These are phyloP conservation scores for Amborella trichopoda DNA, from an alignment of 164 flowering plant genomes.

Conservation along the genomic window DNA sequence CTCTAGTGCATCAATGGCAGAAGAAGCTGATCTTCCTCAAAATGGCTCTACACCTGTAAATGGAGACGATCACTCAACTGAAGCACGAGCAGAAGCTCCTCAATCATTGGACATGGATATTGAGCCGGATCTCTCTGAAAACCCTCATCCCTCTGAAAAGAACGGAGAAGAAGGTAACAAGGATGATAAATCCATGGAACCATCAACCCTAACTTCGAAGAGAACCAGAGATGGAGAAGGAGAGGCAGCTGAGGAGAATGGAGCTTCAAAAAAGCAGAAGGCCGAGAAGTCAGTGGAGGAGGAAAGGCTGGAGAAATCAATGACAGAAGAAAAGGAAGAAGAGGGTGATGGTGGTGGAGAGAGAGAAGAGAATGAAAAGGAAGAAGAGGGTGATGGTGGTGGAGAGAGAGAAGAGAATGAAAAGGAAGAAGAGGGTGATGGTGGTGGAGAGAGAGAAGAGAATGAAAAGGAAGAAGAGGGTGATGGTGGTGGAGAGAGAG, in stretches of 20 bases:
- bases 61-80: too few species aligned
- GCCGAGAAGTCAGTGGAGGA: conserved; percentile 20
- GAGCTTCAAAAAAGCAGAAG: conserved; percentile 32
- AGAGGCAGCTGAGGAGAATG: conserved; percentile 8
- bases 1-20: too few species aligned
- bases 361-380: conserved; percentile 3
- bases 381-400: not conserved
- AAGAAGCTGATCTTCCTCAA: too few species aligned
- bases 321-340: conserved; percentile 7
- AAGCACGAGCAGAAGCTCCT: too few species aligned
- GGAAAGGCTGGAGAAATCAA: conserved; percentile 13
- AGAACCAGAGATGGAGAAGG: conserved; percentile 33
- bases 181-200: not conserved
- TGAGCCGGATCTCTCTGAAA: too few species aligned
- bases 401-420: not conserved
- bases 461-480: not conserved
- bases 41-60: too few species aligned
- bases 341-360: conserved; percentile 2
- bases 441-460: not conserved
- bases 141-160: conserved; percentile 1
- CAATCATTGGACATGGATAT: too few species aligned
- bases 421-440: not conserved
- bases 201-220: conserved; percentile 13
- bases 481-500: not conserved
- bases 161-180: conserved; percentile 1